Conservation (phyloP, 768 basidiomycete species). For the Trametes coccinea region DNA sequence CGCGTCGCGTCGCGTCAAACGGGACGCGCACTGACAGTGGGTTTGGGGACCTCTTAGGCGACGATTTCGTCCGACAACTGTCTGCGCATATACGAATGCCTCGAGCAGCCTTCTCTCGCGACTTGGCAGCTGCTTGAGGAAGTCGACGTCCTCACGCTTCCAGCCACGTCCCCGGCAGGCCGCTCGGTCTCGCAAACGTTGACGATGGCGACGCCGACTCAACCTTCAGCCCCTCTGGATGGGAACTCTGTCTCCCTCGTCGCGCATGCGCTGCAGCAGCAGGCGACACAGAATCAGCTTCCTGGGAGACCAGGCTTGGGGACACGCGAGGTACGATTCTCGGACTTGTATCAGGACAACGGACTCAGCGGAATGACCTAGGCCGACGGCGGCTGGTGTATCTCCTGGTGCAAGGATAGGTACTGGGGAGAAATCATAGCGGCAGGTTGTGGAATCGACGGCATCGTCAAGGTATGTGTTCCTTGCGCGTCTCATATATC, state of each 20-base stretch:
- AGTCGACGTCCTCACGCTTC: constrained; percentile 66
- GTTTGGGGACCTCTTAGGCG: constrained; percentile 50
- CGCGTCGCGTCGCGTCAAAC: background rate
- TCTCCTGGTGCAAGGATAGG: constrained; percentile 94
- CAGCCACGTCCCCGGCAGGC: constrained; percentile 42
- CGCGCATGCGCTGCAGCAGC: constrained; percentile 63
- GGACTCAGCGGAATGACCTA: background rate
- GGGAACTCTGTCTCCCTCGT: constrained; percentile 56
- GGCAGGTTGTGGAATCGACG: constrained; percentile 68
- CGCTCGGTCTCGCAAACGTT: constrained; percentile 51
- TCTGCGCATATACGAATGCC: constrained; percentile 87
- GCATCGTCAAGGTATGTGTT: constrained; percentile 68
- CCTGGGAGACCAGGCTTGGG: constrained; percentile 46
- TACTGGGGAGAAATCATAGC: constrained; percentile 95
- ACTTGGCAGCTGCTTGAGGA: constrained; percentile 78
- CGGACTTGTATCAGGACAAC: no score
- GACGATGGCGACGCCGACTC: constrained; percentile 72
- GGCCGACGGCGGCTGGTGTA: constrained; percentile 89
- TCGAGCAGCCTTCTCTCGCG: constrained; percentile 70
- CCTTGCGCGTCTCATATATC: background rate
- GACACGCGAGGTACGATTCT: constrained; percentile 52
- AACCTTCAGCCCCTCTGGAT: constrained; percentile 52
- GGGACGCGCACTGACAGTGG: no score
- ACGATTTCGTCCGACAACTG: constrained; percentile 86
- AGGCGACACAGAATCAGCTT: constrained; percentile 34